Evolutionary conservation across 2,329 filamentous ascomycete genomes (phyloP).

Genomic region (Aphanocladium album): DNA sequence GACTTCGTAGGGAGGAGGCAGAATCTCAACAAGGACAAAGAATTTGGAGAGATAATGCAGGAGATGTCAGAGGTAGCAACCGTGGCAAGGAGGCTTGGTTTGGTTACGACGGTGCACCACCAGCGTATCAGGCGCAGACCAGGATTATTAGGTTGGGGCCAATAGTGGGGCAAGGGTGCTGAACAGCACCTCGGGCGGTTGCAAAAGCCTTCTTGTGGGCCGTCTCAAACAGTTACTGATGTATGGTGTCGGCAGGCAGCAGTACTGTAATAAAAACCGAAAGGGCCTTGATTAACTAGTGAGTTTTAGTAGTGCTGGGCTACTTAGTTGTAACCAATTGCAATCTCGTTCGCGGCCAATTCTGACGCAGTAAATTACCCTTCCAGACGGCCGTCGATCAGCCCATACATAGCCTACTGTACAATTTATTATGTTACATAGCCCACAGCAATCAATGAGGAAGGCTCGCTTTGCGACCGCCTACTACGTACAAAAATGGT

Average conservation of each 20-base stretch:
- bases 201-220: background rate
- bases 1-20: background rate
- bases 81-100: conserved; percentile 8
- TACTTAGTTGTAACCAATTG: too few species aligned
- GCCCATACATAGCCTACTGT: too few species aligned
- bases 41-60: background rate
- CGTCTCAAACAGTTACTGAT: background rate
- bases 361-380: too few species aligned
- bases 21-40: background rate
- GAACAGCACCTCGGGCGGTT: background rate
- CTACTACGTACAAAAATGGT: background rate
- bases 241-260: background rate
- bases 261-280: background rate
- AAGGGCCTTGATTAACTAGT: background rate
- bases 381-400: too few species aligned
- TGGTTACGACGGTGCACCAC: background rate
- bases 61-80: background rate
- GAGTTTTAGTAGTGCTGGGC: background rate
- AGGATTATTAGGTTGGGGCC: background rate
- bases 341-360: background rate
- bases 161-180: background rate
- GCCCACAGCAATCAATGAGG: too few species aligned
- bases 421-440: too few species aligned
- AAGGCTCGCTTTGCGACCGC: background rate
- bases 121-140: conserved; percentile 4